phyloP scores from a whole-genome alignment of 306 rosid genomes.

The Begonia fuchsioides region DNA sequence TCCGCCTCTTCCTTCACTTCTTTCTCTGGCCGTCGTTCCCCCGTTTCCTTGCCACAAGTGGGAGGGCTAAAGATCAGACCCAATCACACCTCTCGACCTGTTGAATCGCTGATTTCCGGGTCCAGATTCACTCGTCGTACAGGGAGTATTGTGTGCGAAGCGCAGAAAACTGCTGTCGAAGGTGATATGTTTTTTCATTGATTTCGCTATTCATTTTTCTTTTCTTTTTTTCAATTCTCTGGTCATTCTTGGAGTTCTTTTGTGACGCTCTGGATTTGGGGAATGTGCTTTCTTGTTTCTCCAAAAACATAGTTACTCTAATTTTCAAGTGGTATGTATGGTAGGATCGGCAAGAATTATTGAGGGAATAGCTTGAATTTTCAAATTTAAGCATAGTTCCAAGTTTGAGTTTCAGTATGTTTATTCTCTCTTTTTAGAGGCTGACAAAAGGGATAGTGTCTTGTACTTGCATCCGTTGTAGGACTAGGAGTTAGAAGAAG shows the following conservation, averaged over 20 bases:
- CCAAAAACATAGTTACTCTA: not conserved
- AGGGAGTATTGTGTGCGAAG: constrained; percentile 46
- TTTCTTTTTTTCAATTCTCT: not conserved
- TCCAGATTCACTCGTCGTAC: constrained; percentile 23
- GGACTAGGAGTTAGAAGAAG: too few species aligned
- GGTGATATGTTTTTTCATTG: constrained; percentile 21
- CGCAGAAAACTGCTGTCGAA: constrained; percentile 49
- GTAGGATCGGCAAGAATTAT: not conserved
- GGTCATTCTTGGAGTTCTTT: too few species aligned
- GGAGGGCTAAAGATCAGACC: constrained; percentile 42
- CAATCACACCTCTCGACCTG: constrained; percentile 9
- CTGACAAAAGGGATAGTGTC: too few species aligned
- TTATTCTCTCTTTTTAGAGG: too few species aligned
- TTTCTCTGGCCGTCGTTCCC: constrained; percentile 18
- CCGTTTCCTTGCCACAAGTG: constrained; percentile 22
- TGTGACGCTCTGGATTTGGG: not conserved
- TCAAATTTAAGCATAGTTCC: too few species aligned
- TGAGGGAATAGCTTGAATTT: too few species aligned
- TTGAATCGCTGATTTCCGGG: constrained; percentile 10
- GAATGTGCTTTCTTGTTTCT: not conserved
- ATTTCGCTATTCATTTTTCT: not conserved
- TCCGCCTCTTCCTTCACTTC: constrained; percentile 24
- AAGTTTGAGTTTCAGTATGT: too few species aligned
- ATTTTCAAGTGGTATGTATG: not conserved
- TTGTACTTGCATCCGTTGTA: too few species aligned